Percentiles rank a stretch among this genome's conserved stretches.
Evolutionary conservation across 495 filamentous ascomycete species (phyloP).

Genomic region (Xylaria acuta): DNA sequence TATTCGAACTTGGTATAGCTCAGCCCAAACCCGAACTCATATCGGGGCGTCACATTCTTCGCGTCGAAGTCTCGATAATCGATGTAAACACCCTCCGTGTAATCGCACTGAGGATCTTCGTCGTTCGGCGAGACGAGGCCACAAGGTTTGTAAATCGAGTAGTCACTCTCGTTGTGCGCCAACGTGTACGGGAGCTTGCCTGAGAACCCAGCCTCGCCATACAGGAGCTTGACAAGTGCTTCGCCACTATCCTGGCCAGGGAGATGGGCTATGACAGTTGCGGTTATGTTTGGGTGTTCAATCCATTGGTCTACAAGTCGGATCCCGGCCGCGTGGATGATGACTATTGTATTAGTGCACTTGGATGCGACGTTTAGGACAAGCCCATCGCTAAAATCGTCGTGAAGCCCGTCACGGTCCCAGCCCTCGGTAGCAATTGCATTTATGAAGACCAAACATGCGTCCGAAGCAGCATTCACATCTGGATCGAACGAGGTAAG

Average conservation of each 20-base stretch:
- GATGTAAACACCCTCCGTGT: slow-evolving; percentile 67
- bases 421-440: slow-evolving; percentile 63
- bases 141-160: slow-evolving; percentile 48
- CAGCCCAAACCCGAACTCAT: slow-evolving; percentile 74
- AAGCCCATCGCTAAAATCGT: slow-evolving; percentile 63
- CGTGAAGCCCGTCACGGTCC: slow-evolving; percentile 50
- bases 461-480: slow-evolving; percentile 61
- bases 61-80: slow-evolving; percentile 73
- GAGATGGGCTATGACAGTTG: slow-evolving; percentile 64
- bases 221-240: slow-evolving; percentile 63
- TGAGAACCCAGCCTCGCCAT: slow-evolving; percentile 63
- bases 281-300: slow-evolving; percentile 68
- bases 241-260: slow-evolving; percentile 68
- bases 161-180: slow-evolving; percentile 67
- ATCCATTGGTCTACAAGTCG: slow-evolving; percentile 65
- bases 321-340: slow-evolving; percentile 65
- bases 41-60: slow-evolving; percentile 66
- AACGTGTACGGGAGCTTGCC: slow-evolving; percentile 77
- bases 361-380: slow-evolving; percentile 61
- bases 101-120: slow-evolving; percentile 63
- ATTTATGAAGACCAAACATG: slow-evolving; percentile 73
- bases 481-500: slow-evolving; percentile 44
- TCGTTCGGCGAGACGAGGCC: slow-evolving; percentile 51
- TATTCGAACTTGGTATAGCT: slow-evolving; percentile 71
- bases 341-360: slow-evolving; percentile 67